Evolutionary conservation across 1,284 basidiomycete species (phyloP).

Genomic region (Cutaneotrichosporon spelunceum): DNA sequence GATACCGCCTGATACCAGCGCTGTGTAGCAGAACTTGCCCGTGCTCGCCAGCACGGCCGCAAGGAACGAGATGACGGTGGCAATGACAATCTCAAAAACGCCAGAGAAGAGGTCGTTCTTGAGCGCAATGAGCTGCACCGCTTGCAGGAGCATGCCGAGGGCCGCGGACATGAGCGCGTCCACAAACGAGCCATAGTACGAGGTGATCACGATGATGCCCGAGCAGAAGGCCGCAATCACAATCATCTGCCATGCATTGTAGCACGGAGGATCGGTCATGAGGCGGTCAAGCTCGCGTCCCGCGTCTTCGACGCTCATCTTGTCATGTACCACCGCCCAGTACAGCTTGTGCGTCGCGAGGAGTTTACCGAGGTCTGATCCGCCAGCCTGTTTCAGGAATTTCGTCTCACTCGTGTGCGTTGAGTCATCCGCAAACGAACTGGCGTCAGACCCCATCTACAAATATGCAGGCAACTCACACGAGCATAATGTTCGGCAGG

Average conservation of each 20-base stretch:
- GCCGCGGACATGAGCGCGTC: constrained; percentile 73
- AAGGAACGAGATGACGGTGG: constrained; percentile 66
- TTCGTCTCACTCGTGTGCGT: constrained; percentile 84
- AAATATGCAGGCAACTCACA: constrained; percentile 39
- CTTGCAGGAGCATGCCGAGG: constrained; percentile 71
- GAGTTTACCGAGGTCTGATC: constrained; percentile 73
- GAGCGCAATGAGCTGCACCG: constrained; percentile 68
- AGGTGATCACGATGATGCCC: constrained; percentile 63
- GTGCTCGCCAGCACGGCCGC: constrained; percentile 70
- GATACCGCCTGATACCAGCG: constrained; percentile 76
- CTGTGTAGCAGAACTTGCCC: constrained; percentile 74
- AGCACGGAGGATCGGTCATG: constrained; percentile 64
- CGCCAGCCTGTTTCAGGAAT: constrained; percentile 71
- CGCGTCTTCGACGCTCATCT: constrained; percentile 75
- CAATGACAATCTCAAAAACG: constrained; percentile 57
- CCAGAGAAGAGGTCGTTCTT: constrained; percentile 80
- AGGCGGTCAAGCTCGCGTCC: constrained; percentile 68
- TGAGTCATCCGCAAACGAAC: constrained; percentile 71
- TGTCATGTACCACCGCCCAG: constrained; percentile 86
- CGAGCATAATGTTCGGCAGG: constrained; percentile 75
- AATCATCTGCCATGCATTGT: constrained; percentile 64
- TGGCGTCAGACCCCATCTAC: background rate
- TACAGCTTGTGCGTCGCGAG: constrained; percentile 72
- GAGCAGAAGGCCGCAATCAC: constrained; percentile 79
- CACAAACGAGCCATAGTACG: constrained; percentile 58